Base-by-base conservation (phyloP, 306 rosid genomes). In the Rosa chinensis region DNA sequence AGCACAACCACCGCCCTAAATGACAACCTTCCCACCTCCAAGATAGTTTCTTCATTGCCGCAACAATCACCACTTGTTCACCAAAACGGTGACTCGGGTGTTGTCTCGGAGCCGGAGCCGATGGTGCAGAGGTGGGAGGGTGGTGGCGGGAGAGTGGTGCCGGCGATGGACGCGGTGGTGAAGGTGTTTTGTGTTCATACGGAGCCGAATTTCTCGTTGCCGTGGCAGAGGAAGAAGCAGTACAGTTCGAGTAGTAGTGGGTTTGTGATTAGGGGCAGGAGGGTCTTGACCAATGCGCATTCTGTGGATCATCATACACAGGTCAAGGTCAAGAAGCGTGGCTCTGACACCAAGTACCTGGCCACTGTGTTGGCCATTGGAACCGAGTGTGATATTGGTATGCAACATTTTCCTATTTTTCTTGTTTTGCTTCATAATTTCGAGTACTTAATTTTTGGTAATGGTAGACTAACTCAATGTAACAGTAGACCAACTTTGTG, bases 221-320 rank as follows among this genome's bases (percentile, higher is more conserved):
- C 95, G n/a, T 90, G 97, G 97, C 97, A 90, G 90, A 82, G 91
- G 85, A 89, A 89, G 86, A 88, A 93, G 68, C 96, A 88, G 53
- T 89, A 84, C 76, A 90, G 91, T 74, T 84, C 96, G 40, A 90
- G 93, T 52, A 89, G 97, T 62, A 92, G 92, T 78, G 97, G 97
- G 68, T 90, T 92, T 76, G 86, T 92, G 77, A 83, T 92, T n/a
- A 70, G 83, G 5, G 93, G 89, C 10, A 86, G 86, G 70, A 90
- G 93, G 83, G 90, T 92, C 39, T 86, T 90, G 69, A 92, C 96
- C 23, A 89, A 92, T 82, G 97, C 96, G 56, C 97, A 92, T 77
- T 90, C 96, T 0, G 96, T 90, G 42, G 92, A 89, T 84, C 93
- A 92, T 35, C 88, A 88, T 44, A 92, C 93, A 1, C 96, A 86